phyloP scores from a whole-genome alignment of 2,329 filamentous ascomycete species.

The Scytalidium sp. region DNA sequence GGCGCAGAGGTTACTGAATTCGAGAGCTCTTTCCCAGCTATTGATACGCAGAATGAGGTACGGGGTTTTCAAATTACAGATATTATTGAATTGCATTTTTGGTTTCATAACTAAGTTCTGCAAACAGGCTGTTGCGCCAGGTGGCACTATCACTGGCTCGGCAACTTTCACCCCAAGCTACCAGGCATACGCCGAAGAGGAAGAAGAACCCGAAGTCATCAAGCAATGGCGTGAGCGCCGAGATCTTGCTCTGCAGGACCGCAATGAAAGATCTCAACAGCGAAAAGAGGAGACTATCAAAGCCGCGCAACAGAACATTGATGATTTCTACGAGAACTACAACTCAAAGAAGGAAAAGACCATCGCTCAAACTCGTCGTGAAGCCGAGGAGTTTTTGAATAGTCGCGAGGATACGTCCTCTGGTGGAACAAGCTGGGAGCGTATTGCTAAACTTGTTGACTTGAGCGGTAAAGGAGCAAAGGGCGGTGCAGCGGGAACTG shows the following conservation, averaged over 20 bases:
- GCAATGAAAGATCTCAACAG: constrained; percentile 76
- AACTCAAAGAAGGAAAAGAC: constrained; percentile 97
- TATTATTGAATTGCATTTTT: neutral
- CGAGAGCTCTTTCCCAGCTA: constrained; percentile 86
- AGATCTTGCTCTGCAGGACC: constrained; percentile 77
- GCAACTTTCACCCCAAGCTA: constrained; percentile 23
- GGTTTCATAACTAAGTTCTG: neutral
- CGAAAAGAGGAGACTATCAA: constrained; percentile 84
- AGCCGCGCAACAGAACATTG: constrained; percentile 90
- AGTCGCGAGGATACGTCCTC: constrained; percentile 89
- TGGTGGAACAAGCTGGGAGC: constrained; percentile 96
- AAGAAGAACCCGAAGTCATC: constrained; percentile 86
- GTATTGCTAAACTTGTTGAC: constrained; percentile 96
- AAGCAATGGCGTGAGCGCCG: constrained; percentile 90
- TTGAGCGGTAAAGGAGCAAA: constrained; percentile 87
- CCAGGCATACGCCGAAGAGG: constrained; percentile 44
- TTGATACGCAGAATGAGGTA: constrained; percentile 68
- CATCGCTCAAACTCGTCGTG: constrained; percentile 81
- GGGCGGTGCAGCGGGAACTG: constrained; percentile 83
- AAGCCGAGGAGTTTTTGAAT: constrained; percentile 88
- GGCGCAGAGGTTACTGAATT: constrained; percentile 51
- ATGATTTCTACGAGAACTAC: constrained; percentile 99
- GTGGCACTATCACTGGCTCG: constrained; percentile 73
- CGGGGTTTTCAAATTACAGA: constrained; percentile 11
- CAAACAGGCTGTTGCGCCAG: constrained; percentile 65